Evolutionary conservation across 192 early-diverging fungal genomes (phyloP).

Genomic region (Diversispora epigaea): DNA sequence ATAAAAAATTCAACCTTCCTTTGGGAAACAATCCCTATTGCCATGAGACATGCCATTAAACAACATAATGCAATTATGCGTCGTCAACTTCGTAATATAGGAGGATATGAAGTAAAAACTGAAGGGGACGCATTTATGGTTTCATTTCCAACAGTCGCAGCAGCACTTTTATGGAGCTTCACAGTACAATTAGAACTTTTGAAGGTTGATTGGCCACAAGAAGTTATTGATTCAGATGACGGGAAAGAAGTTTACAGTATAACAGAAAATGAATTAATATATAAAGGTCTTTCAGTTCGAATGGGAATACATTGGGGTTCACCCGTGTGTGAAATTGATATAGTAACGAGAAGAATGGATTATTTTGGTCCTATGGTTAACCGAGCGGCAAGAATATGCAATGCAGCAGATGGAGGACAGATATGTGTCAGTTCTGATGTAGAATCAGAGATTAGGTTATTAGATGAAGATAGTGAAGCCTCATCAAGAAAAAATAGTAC

Average conservation of each 20-base stretch:
- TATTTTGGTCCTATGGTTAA: conserved; percentile 96
- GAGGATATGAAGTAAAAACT: conserved; percentile 94
- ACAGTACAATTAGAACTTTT: conserved; percentile 81
- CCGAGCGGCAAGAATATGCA: conserved; percentile 77
- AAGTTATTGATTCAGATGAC: conserved; percentile 76
- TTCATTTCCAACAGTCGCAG: conserved; percentile 76
- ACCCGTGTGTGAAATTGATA: conserved; percentile 84
- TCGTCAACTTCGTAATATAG: conserved; percentile 72
- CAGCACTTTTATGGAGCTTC: conserved; percentile 85
- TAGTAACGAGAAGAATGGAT: conserved; percentile 90
- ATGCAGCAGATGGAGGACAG: conserved; percentile 86
- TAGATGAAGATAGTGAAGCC: conserved; percentile 36
- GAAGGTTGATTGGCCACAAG: conserved; percentile 82
- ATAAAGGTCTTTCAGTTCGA: conserved; percentile 83
- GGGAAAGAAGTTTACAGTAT: conserved; percentile 71
- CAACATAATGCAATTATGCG: conserved; percentile 84
- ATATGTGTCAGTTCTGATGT: conserved; percentile 86
- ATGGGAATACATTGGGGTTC: conserved; percentile 93
- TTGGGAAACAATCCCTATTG: conserved; percentile 84
- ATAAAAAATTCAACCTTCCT: conserved; percentile 90
- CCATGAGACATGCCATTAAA: conserved; percentile 86
- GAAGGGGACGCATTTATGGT: conserved; percentile 97
- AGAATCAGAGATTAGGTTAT: conserved; percentile 40
- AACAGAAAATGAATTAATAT: conserved; percentile 60
- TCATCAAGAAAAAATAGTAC: conserved; percentile 33